These are phyloP conservation scores for Mycena kentingensis DNA, from an alignment of 768 basidiomycete species.

Conservation along the genomic window DNA sequence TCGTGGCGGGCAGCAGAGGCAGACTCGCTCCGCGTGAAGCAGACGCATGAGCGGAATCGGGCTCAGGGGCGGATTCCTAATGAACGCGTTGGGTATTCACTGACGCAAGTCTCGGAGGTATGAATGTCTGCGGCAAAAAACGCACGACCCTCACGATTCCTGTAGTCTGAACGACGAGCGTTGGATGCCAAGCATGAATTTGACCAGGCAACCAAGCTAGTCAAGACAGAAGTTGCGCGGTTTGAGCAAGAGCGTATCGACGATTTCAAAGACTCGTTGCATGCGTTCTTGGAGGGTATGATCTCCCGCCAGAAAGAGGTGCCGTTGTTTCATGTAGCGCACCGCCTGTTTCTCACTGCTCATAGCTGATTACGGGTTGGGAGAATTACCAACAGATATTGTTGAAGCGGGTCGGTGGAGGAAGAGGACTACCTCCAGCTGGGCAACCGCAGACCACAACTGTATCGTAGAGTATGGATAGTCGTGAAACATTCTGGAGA, in stretches of 20 bases:
- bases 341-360: not conserved
- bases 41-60: conserved; percentile 79
- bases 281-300: conserved; percentile 86
- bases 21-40: conserved; percentile 70
- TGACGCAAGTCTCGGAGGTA: conserved; percentile 82
- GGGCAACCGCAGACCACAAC: conserved; percentile 4
- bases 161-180: conserved; percentile 81
- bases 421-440: conserved; percentile 14
- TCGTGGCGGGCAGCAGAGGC: conserved; percentile 80
- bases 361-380: conserved; percentile 74
- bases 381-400: conserved; percentile 79
- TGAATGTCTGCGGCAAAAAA: conserved; percentile 24
- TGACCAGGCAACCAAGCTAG: conserved; percentile 82
- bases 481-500: too few species aligned
- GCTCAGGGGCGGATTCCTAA: conserved; percentile 71
- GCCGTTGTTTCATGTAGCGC: conserved; percentile 18
- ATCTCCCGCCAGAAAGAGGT: conserved; percentile 82
- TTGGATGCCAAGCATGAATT: conserved; percentile 86
- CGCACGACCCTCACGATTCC: not conserved
- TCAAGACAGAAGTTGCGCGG: conserved; percentile 85
- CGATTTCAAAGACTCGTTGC: conserved; percentile 86
- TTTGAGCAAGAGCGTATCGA: conserved; percentile 94
- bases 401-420: conserved; percentile 48
- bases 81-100: conserved; percentile 71
- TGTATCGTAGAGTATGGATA: conserved; percentile 16